phyloP scores from a whole-genome alignment of 305 asterid species.

The Rubia peregrina region DNA sequence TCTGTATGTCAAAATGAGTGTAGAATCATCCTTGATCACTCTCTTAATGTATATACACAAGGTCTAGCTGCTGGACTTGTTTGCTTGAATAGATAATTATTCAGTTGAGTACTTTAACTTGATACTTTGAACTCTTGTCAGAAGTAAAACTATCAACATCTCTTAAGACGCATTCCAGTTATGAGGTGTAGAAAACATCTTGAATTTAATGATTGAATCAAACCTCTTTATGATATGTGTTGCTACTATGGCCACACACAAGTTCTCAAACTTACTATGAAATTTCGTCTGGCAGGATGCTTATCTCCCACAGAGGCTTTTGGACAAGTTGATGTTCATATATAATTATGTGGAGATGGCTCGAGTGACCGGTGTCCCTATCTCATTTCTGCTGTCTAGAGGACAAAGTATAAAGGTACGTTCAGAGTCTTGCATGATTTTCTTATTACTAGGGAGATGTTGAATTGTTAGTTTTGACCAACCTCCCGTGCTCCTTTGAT shows the following conservation, averaged over 20 bases:
- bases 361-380: conserved; percentile 99
- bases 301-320: conserved; percentile 96
- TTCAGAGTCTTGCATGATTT: conserved; percentile 19
- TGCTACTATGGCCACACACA: neutral
- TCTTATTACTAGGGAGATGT: conserved; percentile 9
- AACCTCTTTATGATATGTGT: neutral
- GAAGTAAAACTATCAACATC: neutral
- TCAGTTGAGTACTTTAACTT: neutral
- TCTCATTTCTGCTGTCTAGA: conserved; percentile 89
- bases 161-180: conserved; percentile 1
- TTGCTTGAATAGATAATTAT: neutral
- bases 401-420: conserved; percentile 98
- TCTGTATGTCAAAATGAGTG: conserved; percentile 1
- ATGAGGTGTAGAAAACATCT: neutral
- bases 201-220: neutral
- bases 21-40: neutral
- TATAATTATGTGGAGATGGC: conserved; percentile 99
- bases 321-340: conserved; percentile 92
- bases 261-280: conserved; percentile 20
- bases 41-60: too few species aligned
- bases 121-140: neutral
- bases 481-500: neutral
- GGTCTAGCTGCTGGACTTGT: neutral
- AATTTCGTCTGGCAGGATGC: conserved; percentile 60
- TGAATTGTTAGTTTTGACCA: conserved; percentile 13